Percentiles rank a stretch among this genome's conserved stretches.
These are phyloP conservation scores for Tuber brumale DNA, from an alignment of 495 filamentous ascomycete genomes.

Conservation along the genomic window DNA sequence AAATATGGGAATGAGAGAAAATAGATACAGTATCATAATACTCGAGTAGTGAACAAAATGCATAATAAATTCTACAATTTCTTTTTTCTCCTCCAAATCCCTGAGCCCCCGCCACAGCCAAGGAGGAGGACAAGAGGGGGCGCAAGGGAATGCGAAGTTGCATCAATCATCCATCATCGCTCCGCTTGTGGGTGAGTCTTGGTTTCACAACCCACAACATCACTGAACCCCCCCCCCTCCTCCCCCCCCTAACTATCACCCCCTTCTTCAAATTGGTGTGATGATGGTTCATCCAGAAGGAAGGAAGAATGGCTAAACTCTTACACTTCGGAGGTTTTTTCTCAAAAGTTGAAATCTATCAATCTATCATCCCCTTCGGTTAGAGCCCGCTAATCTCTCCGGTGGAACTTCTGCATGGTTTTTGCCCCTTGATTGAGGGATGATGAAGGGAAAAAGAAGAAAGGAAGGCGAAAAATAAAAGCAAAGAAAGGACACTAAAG, in stretches of 20 bases:
- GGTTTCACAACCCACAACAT: constrained; percentile 1
- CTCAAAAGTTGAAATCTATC: not conserved
- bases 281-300: not conserved
- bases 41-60: not conserved
- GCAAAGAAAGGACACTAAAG: not conserved
- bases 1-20: not conserved
- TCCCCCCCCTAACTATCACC: not conserved
- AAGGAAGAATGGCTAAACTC: not conserved
- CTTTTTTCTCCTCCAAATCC: not conserved
- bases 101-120: not conserved
- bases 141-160: not conserved
- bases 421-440: not conserved
- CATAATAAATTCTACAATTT: not conserved
- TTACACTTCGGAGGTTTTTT: not conserved
- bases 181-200: not conserved
- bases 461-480: not conserved
- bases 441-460: not conserved
- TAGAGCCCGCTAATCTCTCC: constrained; percentile 4
- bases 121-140: not conserved
- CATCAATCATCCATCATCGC: not conserved
- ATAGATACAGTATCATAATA: not conserved
- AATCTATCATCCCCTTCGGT: not conserved
- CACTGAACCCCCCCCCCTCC: not conserved
- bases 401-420: not conserved
- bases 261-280: not conserved